These are phyloP conservation scores for Tricladium varicosporioides DNA, from an alignment of 2,329 filamentous ascomycete species.

Conservation along the genomic window DNA sequence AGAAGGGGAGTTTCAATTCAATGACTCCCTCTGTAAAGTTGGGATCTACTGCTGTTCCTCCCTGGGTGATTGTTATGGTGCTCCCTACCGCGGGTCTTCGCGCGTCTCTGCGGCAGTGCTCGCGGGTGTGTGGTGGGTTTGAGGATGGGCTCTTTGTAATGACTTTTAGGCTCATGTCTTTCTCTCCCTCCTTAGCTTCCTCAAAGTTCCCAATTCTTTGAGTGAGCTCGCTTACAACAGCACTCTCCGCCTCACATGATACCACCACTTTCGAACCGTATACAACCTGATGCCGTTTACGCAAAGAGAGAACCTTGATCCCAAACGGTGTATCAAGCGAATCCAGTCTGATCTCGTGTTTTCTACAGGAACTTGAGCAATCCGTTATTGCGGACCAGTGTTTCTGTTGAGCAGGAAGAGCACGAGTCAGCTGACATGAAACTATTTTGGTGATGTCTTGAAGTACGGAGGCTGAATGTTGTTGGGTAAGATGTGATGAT, in stretches of 20 bases:
- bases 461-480: not conserved
- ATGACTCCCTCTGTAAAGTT: constrained; percentile 19
- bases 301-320: constrained; percentile 11
- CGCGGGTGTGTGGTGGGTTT: constrained; percentile 8
- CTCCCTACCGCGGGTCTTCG: constrained; percentile 10
- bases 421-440: not conserved
- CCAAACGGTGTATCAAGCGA: constrained; percentile 13
- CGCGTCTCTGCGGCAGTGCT: constrained; percentile 17
- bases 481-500: not conserved
- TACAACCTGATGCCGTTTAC: constrained; percentile 1
- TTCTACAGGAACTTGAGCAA: constrained; percentile 16
- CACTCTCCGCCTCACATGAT: constrained; percentile 12
- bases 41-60: constrained; percentile 15
- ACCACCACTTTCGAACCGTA: constrained; percentile 9
- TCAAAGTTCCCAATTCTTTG: no score
- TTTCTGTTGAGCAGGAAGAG: constrained; percentile 8
- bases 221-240: constrained; percentile 1
- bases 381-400: constrained; percentile 16
- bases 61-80: constrained; percentile 14
- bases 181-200: no score
- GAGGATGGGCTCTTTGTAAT: no score
- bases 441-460: not conserved
- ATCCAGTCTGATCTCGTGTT: constrained; percentile 13
- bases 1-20: constrained; percentile 15
- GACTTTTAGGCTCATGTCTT: no score